Percentiles rank a stretch among this genome's conserved stretches.
Evolutionary conservation across 345 rosid species (phyloP).

Genomic region (Hypericum androsaemum): DNA sequence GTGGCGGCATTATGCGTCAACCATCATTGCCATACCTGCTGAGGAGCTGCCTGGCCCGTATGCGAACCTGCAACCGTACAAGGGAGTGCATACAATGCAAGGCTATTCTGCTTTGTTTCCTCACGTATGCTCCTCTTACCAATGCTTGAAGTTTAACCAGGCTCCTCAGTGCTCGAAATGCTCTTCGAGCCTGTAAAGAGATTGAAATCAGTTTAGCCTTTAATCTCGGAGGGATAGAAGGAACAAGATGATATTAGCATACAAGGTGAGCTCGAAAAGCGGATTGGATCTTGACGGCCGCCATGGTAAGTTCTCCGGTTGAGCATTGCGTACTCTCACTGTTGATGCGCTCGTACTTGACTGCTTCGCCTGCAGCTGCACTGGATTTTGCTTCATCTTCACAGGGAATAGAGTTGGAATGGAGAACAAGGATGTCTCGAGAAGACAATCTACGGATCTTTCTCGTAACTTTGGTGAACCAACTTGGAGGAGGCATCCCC

Average conservation of each 20-base stretch:
- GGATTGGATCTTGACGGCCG: constrained; percentile 74
- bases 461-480: constrained; percentile 27
- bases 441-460: constrained; percentile 20
- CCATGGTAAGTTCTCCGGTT: constrained; percentile 14
- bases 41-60: constrained; percentile 65
- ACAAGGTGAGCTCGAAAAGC: constrained; percentile 82
- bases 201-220: background rate
- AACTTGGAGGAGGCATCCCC: constrained; percentile 21
- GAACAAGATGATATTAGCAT: constrained; percentile 3
- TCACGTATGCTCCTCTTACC: constrained; percentile 52
- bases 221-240: background rate
- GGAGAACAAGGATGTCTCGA: constrained; percentile 13
- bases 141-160: constrained; percentile 75
- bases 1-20: background rate
- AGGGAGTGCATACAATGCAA: constrained; percentile 73
- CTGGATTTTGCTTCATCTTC: constrained; percentile 5
- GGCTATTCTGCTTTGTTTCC: constrained; percentile 58
- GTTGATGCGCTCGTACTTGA: background rate
- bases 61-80: constrained; percentile 63
- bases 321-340: constrained; percentile 1
- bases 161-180: constrained; percentile 66
- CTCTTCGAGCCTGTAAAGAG: constrained; percentile 51
- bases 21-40: constrained; percentile 10
- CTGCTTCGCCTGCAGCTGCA: constrained; percentile 1
- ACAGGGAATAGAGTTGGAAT: constrained; percentile 13